Conservation (phyloP, 345 rosid genomes). For the Linum usitatissimum region DNA sequence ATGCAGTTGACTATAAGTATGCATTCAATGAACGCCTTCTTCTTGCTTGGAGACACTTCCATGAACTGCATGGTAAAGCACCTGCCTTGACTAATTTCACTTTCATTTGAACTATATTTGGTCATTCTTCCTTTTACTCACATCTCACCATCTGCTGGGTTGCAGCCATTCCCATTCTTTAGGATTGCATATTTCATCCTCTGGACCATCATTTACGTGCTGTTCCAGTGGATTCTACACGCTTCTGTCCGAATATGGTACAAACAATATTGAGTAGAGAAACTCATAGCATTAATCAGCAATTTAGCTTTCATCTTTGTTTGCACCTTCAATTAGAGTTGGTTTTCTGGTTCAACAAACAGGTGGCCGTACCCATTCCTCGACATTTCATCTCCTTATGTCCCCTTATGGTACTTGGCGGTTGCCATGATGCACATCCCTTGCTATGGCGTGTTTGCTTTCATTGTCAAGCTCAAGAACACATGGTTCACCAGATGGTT, state of each 20-base stretch:
- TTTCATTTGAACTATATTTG: background rate
- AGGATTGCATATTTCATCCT: conserved; percentile 79
- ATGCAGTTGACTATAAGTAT: conserved; percentile 63
- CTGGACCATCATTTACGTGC: conserved; percentile 68
- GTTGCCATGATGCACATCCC: conserved; percentile 84
- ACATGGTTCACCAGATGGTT: conserved; percentile 50
- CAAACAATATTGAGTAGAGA: background rate
- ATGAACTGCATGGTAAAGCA: conserved; percentile 67
- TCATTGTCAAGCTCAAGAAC: conserved; percentile 64
- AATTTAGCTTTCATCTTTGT: background rate
- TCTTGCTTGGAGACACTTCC: conserved; percentile 71
- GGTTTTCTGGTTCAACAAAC: conserved; percentile 12
- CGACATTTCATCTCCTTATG: conserved; percentile 76
- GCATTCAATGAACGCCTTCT: conserved; percentile 71
- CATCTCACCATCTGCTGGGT: background rate
- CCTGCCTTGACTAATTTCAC: background rate
- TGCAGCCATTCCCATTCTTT: conserved; percentile 80
- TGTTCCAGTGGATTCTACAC: conserved; percentile 82
- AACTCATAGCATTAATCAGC: background rate
- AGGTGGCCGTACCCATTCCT: conserved; percentile 99
- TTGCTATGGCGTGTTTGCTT: conserved; percentile 59
- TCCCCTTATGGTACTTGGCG: conserved; percentile 84
- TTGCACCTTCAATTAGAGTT: background rate
- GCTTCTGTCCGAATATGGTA: conserved; percentile 61
- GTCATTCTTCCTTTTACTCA: background rate